Base-by-base conservation (phyloP, 441 rosid species). In the Macaranga tanarius region DNA sequence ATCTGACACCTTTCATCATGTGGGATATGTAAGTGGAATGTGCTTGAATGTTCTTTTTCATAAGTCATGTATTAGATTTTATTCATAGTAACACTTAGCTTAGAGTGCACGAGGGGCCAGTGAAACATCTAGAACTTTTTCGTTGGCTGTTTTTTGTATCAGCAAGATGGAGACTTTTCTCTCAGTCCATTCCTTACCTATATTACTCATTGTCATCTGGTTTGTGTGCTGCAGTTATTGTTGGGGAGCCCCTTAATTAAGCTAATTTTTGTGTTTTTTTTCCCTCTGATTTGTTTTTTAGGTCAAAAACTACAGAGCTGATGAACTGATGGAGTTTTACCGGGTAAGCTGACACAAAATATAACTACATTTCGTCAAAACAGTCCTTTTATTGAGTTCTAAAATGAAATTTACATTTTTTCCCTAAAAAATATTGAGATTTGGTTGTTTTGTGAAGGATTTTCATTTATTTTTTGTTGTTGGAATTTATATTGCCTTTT, bases 251-350 rank as follows among this genome's bases (percentile, higher is more conserved):
- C 20, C 51, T 62, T 71, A 13, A 71, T 64, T 60, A 47, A 19
- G 16, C 26, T 25, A 57, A 22, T 48, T 1, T 51, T 31, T 31
- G 38, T 66, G 23, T 72, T 25, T 58, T 40, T 69, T 48, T 22
- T 38, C n/a, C 54, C 7, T 54, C 58, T 58, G 19, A 2, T 56
- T 60, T 56, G 69, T 52, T 65, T 50, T 59, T 63, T 79, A 95
- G 98, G 88, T 73, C 40, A 91, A 85, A 83, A 82, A 70, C 82
- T 95, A 84, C 92, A 89, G 86, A 87, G 95, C 93, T 81, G 90
- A 90, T 73, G 89, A 89, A 74, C 85, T 95, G 80, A 90, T 95
- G 83, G 92, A 91, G 75, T 91, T 85, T 74, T 95, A 92, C 84
- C 86, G 85, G 88, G 98, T 95, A 80, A 79, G 84, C 72, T 34